Conservation (phyloP, 352 stramenopile species). For the Phytopythium chamaehyphon region DNA sequence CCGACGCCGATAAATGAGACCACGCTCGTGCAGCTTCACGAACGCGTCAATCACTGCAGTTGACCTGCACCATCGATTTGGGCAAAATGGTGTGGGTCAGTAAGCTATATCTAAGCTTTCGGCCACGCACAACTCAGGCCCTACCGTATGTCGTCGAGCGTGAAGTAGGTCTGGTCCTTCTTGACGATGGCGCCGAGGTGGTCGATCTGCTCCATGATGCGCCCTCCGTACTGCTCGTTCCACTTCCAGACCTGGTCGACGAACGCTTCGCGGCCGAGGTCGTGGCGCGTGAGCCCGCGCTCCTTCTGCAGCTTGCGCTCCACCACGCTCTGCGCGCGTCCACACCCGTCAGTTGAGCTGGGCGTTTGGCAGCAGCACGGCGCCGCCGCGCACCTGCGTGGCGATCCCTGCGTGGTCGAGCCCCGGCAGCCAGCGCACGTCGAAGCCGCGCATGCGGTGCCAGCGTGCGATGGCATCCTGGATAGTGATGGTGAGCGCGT, state of each 20-base stretch:
- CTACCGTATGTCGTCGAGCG: constrained; percentile 95
- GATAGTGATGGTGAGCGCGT: constrained; percentile 96
- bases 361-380: too few relatives aligned
- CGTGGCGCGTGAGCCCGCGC: constrained; percentile 84
- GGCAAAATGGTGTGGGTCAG: neutral
- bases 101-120: neutral
- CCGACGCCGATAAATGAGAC: constrained; percentile 95
- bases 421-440: constrained; percentile 96
- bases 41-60: constrained; percentile 63
- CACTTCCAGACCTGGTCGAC: constrained; percentile 97
- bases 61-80: constrained; percentile 14
- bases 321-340: constrained; percentile 87
- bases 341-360: neutral
- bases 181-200: constrained; percentile 94
- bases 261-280: constrained; percentile 97
- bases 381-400: constrained; percentile 73
- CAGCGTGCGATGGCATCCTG: constrained; percentile 96
- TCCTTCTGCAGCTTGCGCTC: constrained; percentile 98
- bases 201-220: constrained; percentile 95
- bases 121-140: constrained; percentile 1
- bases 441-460: constrained; percentile 97
- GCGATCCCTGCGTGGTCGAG: constrained; percentile 99
- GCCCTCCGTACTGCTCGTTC: constrained; percentile 97
- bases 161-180: constrained; percentile 97
- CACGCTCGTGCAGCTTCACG: constrained; percentile 93